Percentiles rank a stretch among this genome's conserved stretches.
These are phyloP conservation scores for Eimeria sp. DNA, from an alignment of 169 alveolate genomes.

Conservation along the genomic window DNA sequence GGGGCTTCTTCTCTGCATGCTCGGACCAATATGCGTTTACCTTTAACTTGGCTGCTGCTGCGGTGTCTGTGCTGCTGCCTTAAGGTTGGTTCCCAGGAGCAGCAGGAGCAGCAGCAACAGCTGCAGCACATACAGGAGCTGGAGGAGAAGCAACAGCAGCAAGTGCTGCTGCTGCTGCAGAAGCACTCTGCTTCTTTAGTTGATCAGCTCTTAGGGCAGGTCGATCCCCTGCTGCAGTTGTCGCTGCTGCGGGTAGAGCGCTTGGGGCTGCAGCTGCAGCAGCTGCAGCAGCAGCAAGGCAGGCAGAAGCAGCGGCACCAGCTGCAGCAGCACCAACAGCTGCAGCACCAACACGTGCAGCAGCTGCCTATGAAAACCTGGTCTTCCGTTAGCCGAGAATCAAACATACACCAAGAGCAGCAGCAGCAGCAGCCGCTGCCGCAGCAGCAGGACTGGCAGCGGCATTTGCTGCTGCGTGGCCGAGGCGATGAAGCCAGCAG, in stretches of 20 bases:
- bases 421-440: background rate
- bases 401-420: conserved; percentile 34
- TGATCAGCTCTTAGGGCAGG: conserved; percentile 18
- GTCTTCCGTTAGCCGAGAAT: background rate
- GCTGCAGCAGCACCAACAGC: conserved; percentile 28
- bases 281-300: conserved; percentile 67
- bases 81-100: background rate
- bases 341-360: conserved; percentile 15
- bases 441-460: background rate
- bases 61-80: conserved; percentile 3
- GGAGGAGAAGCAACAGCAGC: background rate
- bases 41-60: background rate
- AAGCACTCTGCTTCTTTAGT: conserved; percentile 19
- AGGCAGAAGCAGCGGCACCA: conserved; percentile 42
- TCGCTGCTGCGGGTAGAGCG: conserved; percentile 26
- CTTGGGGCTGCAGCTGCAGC: conserved; percentile 68
- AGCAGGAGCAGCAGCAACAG: background rate
- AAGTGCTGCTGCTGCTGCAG: conserved; percentile 39
- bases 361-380: background rate
- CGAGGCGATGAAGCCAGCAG: conserved; percentile 41
- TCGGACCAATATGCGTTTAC: background rate
- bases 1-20: background rate
- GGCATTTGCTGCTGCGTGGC: background rate
- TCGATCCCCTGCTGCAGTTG: conserved; percentile 50
- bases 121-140: background rate